Evolutionary conservation across 768 basidiomycete species (phyloP).

Genomic region (Tricholoma matsutake): DNA sequence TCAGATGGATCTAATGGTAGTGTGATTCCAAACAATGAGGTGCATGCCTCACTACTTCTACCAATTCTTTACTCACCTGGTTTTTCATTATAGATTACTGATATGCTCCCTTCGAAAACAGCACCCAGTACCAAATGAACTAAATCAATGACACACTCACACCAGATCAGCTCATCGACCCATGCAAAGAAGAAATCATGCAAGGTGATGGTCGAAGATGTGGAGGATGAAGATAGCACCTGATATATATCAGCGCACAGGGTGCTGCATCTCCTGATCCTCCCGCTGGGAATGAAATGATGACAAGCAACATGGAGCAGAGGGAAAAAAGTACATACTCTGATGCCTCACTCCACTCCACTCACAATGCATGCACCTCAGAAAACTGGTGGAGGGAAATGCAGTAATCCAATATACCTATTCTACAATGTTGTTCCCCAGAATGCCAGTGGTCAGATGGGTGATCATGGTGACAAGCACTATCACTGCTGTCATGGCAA

Average conservation of each 20-base stretch:
- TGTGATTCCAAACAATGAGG: not conserved
- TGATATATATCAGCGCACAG: not conserved
- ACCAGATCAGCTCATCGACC: not conserved
- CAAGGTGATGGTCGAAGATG: not conserved
- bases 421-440: slow-evolving; percentile 15
- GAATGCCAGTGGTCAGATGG: slow-evolving; percentile 8
- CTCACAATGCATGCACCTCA: not conserved
- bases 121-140: not conserved
- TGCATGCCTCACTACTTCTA: not conserved
- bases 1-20: too few species aligned
- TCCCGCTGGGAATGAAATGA: not conserved
- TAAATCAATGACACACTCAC: not conserved
- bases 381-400: not conserved
- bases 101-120: not conserved
- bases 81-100: not conserved
- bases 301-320: not conserved
- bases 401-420: slow-evolving; percentile 11
- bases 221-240: not conserved
- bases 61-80: not conserved
- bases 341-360: not conserved
- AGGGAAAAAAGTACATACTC: not conserved
- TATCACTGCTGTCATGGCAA: slow-evolving; percentile 19
- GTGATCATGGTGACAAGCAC: slow-evolving; percentile 18
- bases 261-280: not conserved
- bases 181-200: not conserved